A percentile compares a stretch with the other conserved stretches of the same genome.
These are phyloP conservation scores for Chaetomium sp. DNA, from an alignment of 2,329 filamentous ascomycete species.

Conservation along the genomic window DNA sequence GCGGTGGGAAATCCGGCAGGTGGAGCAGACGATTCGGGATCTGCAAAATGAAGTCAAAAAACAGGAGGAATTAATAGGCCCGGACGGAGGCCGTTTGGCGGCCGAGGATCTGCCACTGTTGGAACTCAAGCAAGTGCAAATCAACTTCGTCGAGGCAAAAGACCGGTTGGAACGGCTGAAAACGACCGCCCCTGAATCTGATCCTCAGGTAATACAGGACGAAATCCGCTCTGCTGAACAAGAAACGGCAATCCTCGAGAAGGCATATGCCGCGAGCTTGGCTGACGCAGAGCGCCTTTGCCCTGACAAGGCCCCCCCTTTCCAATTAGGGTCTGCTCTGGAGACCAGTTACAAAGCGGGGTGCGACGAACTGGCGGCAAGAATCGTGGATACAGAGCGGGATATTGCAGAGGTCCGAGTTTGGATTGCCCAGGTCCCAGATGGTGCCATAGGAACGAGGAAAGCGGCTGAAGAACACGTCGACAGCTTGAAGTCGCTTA, in stretches of 20 bases:
- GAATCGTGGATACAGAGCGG: neutral
- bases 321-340: neutral
- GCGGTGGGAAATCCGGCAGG: slow-evolving; percentile 19
- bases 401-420: neutral
- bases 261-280: slow-evolving; percentile 15
- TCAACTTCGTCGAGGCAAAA: neutral
- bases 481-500: neutral
- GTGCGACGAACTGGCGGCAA: neutral
- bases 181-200: no score
- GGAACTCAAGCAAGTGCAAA: neutral
- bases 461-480: neutral
- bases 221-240: slow-evolving; percentile 4
- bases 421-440: neutral
- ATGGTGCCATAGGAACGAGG: neutral
- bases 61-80: neutral
- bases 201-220: no score
- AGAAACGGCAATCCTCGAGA: neutral
- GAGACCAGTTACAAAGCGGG: neutral
- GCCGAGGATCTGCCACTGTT: neutral
- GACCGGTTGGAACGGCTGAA: neutral
- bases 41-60: neutral
- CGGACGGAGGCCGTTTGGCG: no score
- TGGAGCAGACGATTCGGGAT: neutral
- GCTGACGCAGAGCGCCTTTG: slow-evolving; percentile 17
- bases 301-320: neutral